A percentile compares a stretch with the other conserved stretches of the same genome.
Conservation (phyloP, 805 yeast genomes). For the Candida jianshihensis region DNA sequence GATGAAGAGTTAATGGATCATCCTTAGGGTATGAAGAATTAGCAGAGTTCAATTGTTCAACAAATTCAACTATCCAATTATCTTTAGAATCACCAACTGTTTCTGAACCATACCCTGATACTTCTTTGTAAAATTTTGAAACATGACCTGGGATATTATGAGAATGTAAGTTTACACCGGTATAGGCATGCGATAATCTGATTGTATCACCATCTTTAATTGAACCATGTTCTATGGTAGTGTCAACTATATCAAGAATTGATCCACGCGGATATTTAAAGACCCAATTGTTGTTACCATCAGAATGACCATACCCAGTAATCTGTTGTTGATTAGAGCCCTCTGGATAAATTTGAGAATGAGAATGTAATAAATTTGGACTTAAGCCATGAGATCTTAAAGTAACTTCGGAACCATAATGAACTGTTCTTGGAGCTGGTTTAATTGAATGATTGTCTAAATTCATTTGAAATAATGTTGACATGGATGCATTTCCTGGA, state of each 20-base stretch:
- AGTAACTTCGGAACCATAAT: constrained; percentile 44
- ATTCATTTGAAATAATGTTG: constrained; percentile 85
- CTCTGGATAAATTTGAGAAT: constrained; percentile 75
- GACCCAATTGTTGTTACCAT: constrained; percentile 77
- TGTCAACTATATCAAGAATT: constrained; percentile 5
- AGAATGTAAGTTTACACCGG: constrained; percentile 76
- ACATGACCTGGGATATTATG: constrained; percentile 77
- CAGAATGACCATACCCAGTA: constrained; percentile 88
- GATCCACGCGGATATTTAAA: constrained; percentile 52
- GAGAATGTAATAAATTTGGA: constrained; percentile 83
- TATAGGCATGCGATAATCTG: constrained; percentile 62
- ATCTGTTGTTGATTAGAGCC: constrained; percentile 94
- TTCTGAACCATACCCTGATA: constrained; percentile 76
- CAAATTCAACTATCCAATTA: constrained; percentile 86
- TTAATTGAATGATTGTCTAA: constrained; percentile 59
- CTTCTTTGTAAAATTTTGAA: constrained; percentile 64
- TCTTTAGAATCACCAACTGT: constrained; percentile 73
- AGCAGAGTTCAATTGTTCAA: constrained; percentile 40
- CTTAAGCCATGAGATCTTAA: constrained; percentile 61
- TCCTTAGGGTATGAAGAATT: constrained; percentile 33
- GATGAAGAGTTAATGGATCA: constrained; percentile 56
- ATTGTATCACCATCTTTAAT: constrained; percentile 60
- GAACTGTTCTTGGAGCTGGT: constrained; percentile 61
- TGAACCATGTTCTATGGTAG: constrained; percentile 8
- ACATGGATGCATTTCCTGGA: constrained; percentile 88